Percentiles rank a stretch among this genome's conserved stretches.
phyloP scores from a whole-genome alignment of 2,329 filamentous ascomycete species.

The Aureobasidium vineae region DNA sequence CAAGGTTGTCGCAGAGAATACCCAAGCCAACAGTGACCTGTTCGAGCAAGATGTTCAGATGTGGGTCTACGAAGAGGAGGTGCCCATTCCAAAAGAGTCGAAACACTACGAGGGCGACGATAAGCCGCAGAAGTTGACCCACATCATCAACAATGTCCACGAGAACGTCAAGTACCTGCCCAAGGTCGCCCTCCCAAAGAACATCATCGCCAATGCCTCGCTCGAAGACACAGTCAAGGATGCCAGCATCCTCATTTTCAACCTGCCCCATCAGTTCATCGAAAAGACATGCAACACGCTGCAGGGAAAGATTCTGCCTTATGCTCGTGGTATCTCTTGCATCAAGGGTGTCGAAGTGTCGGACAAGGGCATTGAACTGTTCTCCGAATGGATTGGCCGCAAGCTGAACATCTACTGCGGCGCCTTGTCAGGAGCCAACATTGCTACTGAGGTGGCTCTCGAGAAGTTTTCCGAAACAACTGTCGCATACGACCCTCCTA shows the following conservation, averaged over 20 bases:
- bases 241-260: constrained; percentile 91
- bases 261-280: constrained; percentile 96
- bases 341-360: constrained; percentile 97
- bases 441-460: constrained; percentile 87
- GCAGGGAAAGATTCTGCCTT: constrained; percentile 85
- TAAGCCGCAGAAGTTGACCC: constrained; percentile 79
- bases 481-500: constrained; percentile 90
- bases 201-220: constrained; percentile 81
- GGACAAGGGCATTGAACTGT: constrained; percentile 79
- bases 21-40: constrained; percentile 69
- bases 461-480: constrained; percentile 99
- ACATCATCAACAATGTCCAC: constrained; percentile 85
- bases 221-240: constrained; percentile 75
- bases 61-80: constrained; percentile 98
- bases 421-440: constrained; percentile 92
- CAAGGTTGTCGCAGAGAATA: constrained; percentile 95
- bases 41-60: constrained; percentile 93
- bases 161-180: constrained; percentile 99
- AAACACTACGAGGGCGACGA: constrained; percentile 67
- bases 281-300: constrained; percentile 79
- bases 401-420: constrained; percentile 94
- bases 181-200: constrained; percentile 76
- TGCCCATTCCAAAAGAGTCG: constrained; percentile 69
- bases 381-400: constrained; percentile 92
- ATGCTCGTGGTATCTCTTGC: constrained; percentile 89